Percentiles rank a stretch among this genome's conserved stretches.
phyloP scores from a whole-genome alignment of 257 asterid species.

The Fraxinus anomala region DNA sequence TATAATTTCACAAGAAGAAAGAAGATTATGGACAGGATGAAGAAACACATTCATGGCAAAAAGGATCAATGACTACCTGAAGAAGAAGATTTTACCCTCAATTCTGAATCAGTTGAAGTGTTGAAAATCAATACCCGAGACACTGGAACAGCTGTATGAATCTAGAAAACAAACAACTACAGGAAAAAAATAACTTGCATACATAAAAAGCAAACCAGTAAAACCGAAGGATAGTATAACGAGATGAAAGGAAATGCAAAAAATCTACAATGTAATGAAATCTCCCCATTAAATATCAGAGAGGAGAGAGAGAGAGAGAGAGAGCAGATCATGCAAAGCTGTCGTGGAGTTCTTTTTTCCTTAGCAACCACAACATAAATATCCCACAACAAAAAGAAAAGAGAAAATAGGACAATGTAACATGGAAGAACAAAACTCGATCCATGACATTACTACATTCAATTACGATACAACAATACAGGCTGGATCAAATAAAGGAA shows the following conservation, averaged over 20 bases:
- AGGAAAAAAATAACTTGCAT: background rate
- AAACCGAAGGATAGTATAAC: too few relatives aligned
- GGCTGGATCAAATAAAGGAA: background rate
- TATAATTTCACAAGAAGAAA: background rate
- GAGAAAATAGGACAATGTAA: slow-evolving; percentile 21
- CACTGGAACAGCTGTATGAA: background rate
- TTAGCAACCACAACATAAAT: background rate
- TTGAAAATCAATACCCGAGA: background rate
- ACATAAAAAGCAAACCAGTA: too few relatives aligned
- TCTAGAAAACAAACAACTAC: background rate
- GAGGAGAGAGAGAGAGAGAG: background rate
- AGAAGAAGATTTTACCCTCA: background rate
- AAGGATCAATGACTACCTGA: background rate
- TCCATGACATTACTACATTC: slow-evolving; percentile 1
- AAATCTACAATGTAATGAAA: too few relatives aligned
- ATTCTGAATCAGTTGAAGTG: background rate
- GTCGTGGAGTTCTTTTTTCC: background rate
- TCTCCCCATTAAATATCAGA: too few relatives aligned
- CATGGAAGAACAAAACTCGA: slow-evolving; percentile 9
- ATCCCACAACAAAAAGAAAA: background rate
- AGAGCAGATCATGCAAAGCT: background rate
- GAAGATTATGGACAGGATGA: background rate
- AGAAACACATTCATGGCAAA: background rate
- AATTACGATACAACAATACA: slow-evolving; percentile 24
- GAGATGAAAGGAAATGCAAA: too few relatives aligned